Conservation (phyloP, 768 basidiomycete genomes). For the Lactarius evosmus region DNA sequence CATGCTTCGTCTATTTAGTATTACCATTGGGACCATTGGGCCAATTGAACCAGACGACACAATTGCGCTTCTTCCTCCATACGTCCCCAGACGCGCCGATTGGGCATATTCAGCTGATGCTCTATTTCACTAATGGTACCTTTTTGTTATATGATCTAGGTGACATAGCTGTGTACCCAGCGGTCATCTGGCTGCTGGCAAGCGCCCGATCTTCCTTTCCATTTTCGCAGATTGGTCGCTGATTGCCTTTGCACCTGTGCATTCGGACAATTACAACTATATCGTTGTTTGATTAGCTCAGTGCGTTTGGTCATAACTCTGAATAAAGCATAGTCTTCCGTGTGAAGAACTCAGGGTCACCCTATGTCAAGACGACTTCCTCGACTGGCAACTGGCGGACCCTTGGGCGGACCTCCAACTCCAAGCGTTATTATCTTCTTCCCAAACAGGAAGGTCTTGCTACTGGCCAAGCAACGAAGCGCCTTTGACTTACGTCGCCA, state of each 20-base stretch:
- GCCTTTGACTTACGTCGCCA: slow-evolving; percentile 19
- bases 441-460: slow-evolving; percentile 14
- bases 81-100: slow-evolving; percentile 49
- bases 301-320: neutral
- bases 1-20: slow-evolving; percentile 14
- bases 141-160: slow-evolving; percentile 37
- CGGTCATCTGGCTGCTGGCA: neutral
- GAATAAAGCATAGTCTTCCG: neutral
- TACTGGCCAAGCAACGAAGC: slow-evolving; percentile 16
- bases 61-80: slow-evolving; percentile 50
- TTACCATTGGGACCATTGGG: slow-evolving; percentile 31
- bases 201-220: slow-evolving; percentile 5
- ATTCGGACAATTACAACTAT: neutral
- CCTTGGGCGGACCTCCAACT: slow-evolving; percentile 7
- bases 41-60: slow-evolving; percentile 45
- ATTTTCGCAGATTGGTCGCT: neutral
- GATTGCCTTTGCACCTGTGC: neutral
- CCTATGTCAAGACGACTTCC: slow-evolving; percentile 11
- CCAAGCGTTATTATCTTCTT: slow-evolving; percentile 17
- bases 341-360: neutral
- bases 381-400: neutral
- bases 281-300: neutral
- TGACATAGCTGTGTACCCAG: neutral
- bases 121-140: slow-evolving; percentile 54
- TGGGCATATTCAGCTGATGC: slow-evolving; percentile 38